Base-by-base conservation (phyloP, 768 basidiomycete genomes). In the Tephrocybe sp. region DNA sequence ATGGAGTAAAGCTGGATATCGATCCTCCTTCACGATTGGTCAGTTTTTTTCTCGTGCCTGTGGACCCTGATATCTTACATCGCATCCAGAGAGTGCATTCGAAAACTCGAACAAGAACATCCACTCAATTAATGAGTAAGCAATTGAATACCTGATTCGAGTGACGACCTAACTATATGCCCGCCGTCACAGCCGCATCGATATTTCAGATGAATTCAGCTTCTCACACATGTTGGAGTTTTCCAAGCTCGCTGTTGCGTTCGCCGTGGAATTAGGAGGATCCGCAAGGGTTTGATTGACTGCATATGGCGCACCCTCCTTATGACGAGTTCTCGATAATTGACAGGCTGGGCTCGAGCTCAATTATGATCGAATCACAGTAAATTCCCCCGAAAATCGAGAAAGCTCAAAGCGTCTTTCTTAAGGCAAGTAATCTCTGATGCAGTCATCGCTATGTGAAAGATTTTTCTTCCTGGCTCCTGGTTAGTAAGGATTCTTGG, bases 151-250 rank as follows among this genome's bases (percentile, higher is more conserved):
- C 18, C 41, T 25, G 37, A 32, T 46, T 19, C 32, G 35, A 26
- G 25, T 55, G 45, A 48, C 8, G 15, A 35, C 43, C 58, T 51
- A 60, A 59, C 52, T 35, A 40, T 46, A 30, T 36, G n/a, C n/a
- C n/a, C n/a, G n/a, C n/a, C n/a, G n/a, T 57, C 36, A 28, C 59
- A 92, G 90, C 64, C 87, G 87, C 44, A 88, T 89, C 48, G 89
- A 95, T 63, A 75, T 90, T 51, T 91, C 91, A 9, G 72, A 82
- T 18, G 94, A 96, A 66, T 97, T 97, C 69, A 89, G 86, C 62
- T 98, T 96, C 65, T 68, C 73, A 5, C 94, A 98, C 65, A 92
- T 95, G 89, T 60, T 88, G 48, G 86, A 92, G 68, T 92, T 92
- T 68, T 88, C 88, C 42, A 92, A 92, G 72, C 72, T 92, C 45